These are phyloP conservation scores for Micromonas commoda DNA, from an alignment of 139 green algal genomes.

Conservation along the genomic window DNA sequence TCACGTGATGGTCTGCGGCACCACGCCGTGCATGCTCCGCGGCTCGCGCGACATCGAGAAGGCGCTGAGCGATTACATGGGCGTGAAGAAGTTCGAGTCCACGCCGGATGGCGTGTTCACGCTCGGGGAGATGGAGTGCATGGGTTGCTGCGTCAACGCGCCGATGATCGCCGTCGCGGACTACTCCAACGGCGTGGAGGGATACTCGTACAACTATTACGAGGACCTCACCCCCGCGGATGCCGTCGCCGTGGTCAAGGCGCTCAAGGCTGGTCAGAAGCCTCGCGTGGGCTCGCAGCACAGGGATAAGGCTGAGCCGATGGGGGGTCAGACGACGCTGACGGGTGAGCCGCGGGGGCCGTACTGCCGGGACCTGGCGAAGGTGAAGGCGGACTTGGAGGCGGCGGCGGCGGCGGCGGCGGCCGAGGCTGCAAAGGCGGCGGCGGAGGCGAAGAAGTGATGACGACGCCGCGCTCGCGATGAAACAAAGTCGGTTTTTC, in stretches of 20 bases:
- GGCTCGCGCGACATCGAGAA: slow-evolving; percentile 67
- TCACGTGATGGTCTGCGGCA: slow-evolving; percentile 95
- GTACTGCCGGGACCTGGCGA: slow-evolving; percentile 59
- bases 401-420: not conserved
- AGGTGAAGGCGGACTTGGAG: slow-evolving; percentile 19
- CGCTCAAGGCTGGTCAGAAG: slow-evolving; percentile 63
- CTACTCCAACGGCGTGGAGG: slow-evolving; percentile 50
- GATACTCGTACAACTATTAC: slow-evolving; percentile 51
- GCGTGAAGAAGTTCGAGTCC: slow-evolving; percentile 60
- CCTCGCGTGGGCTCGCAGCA: slow-evolving; percentile 69
- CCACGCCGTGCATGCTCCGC: slow-evolving; percentile 85
- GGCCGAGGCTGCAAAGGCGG: not conserved
- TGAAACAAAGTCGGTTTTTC: too few relatives aligned
- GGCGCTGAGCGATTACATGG: slow-evolving; percentile 65
- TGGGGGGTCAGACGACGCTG: slow-evolving; percentile 54
- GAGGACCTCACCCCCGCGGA: slow-evolving; percentile 82
- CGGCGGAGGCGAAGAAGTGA: slow-evolving; percentile 16
- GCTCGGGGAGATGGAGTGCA: slow-evolving; percentile 99
- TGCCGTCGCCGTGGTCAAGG: slow-evolving; percentile 67
- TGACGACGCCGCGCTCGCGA: not conserved
- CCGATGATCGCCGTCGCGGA: slow-evolving; percentile 96
- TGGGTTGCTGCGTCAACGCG: slow-evolving; percentile 97
- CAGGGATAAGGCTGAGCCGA: slow-evolving; percentile 68
- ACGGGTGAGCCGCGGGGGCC: slow-evolving; percentile 48
- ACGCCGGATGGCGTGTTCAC: slow-evolving; percentile 91